Evolutionary conservation across 2,329 filamentous ascomycete genomes (phyloP), one percentile per base, ranked within the genome.

Genomic region (Calonectria fujianensis): DNA sequence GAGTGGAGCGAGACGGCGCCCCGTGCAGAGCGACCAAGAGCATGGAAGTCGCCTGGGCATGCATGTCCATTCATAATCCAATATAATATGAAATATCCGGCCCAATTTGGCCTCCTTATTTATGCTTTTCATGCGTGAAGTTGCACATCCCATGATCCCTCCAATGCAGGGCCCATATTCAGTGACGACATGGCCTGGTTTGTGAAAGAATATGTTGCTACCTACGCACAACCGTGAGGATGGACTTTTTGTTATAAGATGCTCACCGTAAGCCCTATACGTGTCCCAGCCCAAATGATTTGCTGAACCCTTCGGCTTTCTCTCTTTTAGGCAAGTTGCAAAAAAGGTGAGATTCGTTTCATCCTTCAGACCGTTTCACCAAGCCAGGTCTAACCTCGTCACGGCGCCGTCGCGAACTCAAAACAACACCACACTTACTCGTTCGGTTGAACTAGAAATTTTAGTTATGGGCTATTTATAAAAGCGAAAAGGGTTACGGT

Each of bases 241-340:
- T 24, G 24, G 13, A 39, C 32, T n/a, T n/a, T 45, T 24, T 14
- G 32, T 20, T 37, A 39, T 39, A 27, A 39, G 9, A 35, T 41
- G 35, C 50, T 68, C 35, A 39, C 66, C 2, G 51, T 69, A 57
- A 69, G 51, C 66, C 50, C 66, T 48, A 69, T 18, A 16, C 35
- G 24, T 14, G 27, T 9, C 5, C 24, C 27, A 39, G 8, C n/a
- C 32, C 50, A 31, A 52, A 14, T 69, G 66, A 69, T 69, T 69
- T 69, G 66, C 51, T 27, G 24, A 32, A 57, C 27, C 24, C 29
- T 59, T 31, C 66, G 29, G 27, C 51, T 24, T n/a, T 45, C 29
- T 69, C 66, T 69, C 14, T 69, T 69, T 69, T 48, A 31, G 66
- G 51, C 16, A 69, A 69, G 18, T 57, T 37, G 37, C 48, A 24